phyloP scores from a whole-genome alignment of 2,329 filamentous ascomycete species.

The Ophiostoma perfectum region DNA sequence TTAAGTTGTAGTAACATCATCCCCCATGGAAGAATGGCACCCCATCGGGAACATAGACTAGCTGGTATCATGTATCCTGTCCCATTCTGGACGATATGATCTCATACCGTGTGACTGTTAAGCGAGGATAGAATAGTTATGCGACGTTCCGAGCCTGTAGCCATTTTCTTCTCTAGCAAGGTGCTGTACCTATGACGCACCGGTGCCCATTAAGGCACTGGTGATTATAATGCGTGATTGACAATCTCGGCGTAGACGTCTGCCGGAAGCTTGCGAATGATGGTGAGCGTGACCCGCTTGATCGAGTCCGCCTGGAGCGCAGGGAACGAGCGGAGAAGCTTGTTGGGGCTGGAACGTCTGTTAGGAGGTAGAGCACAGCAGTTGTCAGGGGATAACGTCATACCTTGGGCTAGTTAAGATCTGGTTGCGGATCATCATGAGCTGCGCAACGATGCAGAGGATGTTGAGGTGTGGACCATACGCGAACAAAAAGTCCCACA shows the following conservation, averaged over 20 bases:
- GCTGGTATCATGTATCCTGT: background rate
- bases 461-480: conserved; percentile 95
- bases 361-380: background rate
- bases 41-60: background rate
- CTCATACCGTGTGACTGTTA: background rate
- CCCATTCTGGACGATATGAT: background rate
- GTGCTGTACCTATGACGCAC: background rate
- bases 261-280: conserved; percentile 84
- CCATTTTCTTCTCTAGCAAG: background rate
- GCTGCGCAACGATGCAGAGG: conserved; percentile 89
- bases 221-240: conserved; percentile 66
- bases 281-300: conserved; percentile 76
- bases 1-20: background rate
- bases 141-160: background rate
- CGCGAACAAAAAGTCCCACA: conserved; percentile 97
- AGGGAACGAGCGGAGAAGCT: conserved; percentile 82
- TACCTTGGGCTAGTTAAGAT: conserved; percentile 81
- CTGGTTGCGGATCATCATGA: conserved; percentile 80
- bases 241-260: conserved; percentile 89
- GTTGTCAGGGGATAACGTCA: conserved; percentile 25
- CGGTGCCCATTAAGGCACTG: background rate
- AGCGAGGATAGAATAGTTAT: no score
- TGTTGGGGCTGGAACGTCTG: conserved; percentile 65
- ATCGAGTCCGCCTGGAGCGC: conserved; percentile 76
- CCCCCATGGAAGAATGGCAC: background rate